Conservation (phyloP, 2,329 filamentous ascomycete genomes). For the Intubia oerlemansii region DNA sequence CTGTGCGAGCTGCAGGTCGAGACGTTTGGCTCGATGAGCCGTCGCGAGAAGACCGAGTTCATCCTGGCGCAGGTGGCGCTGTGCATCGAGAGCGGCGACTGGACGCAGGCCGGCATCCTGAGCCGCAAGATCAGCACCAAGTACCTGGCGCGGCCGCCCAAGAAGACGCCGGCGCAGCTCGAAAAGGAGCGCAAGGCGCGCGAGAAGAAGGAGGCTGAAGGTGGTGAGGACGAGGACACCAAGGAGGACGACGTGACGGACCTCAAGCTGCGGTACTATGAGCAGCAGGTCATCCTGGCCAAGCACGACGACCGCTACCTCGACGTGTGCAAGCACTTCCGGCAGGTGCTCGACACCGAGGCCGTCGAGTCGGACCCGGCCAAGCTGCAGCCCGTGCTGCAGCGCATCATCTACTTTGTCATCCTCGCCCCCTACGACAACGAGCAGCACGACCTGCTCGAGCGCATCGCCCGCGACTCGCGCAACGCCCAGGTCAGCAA, state of each 20-base stretch:
- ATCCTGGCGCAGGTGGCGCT: constrained; percentile 87
- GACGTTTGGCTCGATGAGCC: constrained; percentile 95
- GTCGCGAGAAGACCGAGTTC: constrained; percentile 96
- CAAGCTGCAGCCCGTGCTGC: constrained; percentile 70
- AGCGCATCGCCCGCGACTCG: constrained; percentile 72
- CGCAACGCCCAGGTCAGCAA: constrained; percentile 58
- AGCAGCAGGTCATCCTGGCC: constrained; percentile 86
- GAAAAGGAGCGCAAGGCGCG: constrained; percentile 79
- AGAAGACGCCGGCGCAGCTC: constrained; percentile 64
- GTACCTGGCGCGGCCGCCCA: constrained; percentile 69
- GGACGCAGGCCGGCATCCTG: constrained; percentile 85
- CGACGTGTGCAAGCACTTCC: constrained; percentile 93
- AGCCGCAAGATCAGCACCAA: constrained; percentile 92
- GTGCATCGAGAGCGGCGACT: constrained; percentile 89
- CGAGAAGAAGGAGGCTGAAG: constrained; percentile 65
- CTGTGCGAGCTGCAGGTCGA: constrained; percentile 96
- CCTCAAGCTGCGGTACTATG: constrained; percentile 86
- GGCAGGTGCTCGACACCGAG: constrained; percentile 89
- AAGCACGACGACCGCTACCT: constrained; percentile 97
- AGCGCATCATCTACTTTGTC: constrained; percentile 93
- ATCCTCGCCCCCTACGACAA: constrained; percentile 95
- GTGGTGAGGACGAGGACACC: constrained; percentile 56
- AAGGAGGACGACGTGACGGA: constrained; percentile 83
- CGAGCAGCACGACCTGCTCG: constrained; percentile 90
- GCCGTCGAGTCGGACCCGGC: constrained; percentile 77